These are phyloP conservation scores for Russula lepida DNA, from an alignment of 768 basidiomycete genomes.

Conservation along the genomic window DNA sequence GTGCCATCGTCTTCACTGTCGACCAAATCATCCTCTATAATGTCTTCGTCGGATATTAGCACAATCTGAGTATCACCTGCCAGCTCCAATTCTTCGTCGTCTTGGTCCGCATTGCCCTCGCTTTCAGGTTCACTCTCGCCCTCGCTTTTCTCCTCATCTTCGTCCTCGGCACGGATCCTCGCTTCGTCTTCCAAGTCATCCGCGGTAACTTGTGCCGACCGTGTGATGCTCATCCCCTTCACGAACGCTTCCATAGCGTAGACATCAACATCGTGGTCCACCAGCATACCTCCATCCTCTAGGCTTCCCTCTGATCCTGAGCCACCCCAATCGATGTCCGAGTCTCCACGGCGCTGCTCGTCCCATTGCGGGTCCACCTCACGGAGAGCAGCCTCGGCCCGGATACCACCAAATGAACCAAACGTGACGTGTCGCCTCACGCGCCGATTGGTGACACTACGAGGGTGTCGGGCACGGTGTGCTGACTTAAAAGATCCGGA, in stretches of 20 bases:
- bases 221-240: conserved; percentile 40
- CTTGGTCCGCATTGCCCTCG: conserved; percentile 9
- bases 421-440: conserved; percentile 31
- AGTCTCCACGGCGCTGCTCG: conserved; percentile 53
- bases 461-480: conserved; percentile 21
- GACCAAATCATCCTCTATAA: neutral
- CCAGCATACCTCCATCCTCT: conserved; percentile 31
- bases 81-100: conserved; percentile 20
- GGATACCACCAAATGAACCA: conserved; percentile 44
- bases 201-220: conserved; percentile 46
- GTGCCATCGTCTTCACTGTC: conserved; percentile 28
- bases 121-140: conserved; percentile 33
- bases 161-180: conserved; percentile 43
- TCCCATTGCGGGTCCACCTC: conserved; percentile 34
- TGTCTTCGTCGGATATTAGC: neutral
- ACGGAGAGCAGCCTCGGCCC: conserved; percentile 45
- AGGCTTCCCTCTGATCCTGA: conserved; percentile 19
- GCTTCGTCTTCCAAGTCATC: conserved; percentile 57
- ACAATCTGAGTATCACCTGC: conserved; percentile 16
- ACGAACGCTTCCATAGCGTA: conserved; percentile 48
- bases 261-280: conserved; percentile 46
- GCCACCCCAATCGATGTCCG: conserved; percentile 65
- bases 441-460: conserved; percentile 16
- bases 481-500: conserved; percentile 25
- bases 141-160: conserved; percentile 27